Conservation (phyloP, 2,329 filamentous ascomycete genomes). For the Neopestalotiopsis clavispora region DNA sequence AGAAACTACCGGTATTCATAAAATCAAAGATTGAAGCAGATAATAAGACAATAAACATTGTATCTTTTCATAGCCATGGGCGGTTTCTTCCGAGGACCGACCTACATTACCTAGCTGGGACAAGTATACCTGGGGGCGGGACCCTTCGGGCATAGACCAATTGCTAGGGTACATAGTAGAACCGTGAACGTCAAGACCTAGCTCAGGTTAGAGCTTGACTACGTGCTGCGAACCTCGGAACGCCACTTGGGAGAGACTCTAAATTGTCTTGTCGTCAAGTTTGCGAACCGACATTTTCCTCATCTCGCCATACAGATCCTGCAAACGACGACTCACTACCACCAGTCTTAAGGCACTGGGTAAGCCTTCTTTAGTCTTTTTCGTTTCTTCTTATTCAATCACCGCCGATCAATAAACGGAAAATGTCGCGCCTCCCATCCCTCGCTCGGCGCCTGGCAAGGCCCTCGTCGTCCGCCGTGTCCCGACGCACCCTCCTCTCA, state of each 20-base stretch:
- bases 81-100: too few relatives aligned
- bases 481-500: not conserved
- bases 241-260: not conserved
- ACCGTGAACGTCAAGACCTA: not conserved
- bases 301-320: not conserved
- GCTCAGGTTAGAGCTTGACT: not conserved
- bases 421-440: constrained; percentile 11
- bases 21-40: too few relatives aligned
- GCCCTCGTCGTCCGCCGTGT: not conserved
- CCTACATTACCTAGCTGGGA: not conserved
- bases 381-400: not conserved
- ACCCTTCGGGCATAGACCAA: too few relatives aligned
- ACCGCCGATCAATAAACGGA: not conserved
- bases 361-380: too few relatives aligned
- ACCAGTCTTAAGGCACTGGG: not conserved
- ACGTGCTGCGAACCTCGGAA: constrained; percentile 3
- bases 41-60: too few relatives aligned
- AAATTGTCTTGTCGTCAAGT: not conserved
- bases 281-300: not conserved
- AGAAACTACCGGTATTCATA: too few relatives aligned
- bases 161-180: too few relatives aligned
- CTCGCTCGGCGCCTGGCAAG: not conserved
- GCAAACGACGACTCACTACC: not conserved
- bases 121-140: too few relatives aligned
- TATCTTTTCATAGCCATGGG: too few relatives aligned